These are phyloP conservation scores for Micromonas commoda DNA, from an alignment of 139 green algal genomes.

Conservation along the genomic window DNA sequence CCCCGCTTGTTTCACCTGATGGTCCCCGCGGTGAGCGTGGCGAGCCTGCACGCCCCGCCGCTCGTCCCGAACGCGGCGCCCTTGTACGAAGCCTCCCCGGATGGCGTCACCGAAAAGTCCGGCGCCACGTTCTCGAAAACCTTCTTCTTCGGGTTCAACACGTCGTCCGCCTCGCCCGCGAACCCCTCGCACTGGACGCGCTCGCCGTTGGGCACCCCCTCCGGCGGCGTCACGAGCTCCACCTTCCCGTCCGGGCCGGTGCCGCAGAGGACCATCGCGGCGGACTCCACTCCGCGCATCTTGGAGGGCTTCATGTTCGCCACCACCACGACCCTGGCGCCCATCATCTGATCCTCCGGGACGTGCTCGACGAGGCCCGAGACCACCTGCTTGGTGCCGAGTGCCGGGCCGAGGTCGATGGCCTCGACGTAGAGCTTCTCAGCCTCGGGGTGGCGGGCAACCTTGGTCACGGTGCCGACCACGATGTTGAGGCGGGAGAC, in stretches of 20 bases:
- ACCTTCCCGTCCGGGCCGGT: constrained; percentile 42
- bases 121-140: constrained; percentile 70
- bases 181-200: constrained; percentile 63
- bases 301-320: constrained; percentile 90
- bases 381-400: constrained; percentile 56
- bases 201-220: constrained; percentile 58
- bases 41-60: constrained; percentile 35
- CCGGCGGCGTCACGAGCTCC: constrained; percentile 77
- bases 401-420: constrained; percentile 87
- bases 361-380: constrained; percentile 87
- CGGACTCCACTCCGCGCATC: constrained; percentile 75
- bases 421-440: constrained; percentile 92
- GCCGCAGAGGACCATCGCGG: constrained; percentile 87
- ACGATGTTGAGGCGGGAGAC: constrained; percentile 63
- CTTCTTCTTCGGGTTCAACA: constrained; percentile 89
- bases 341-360: constrained; percentile 58
- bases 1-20: not conserved
- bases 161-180: constrained; percentile 62
- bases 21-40: constrained; percentile 1
- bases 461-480: constrained; percentile 73
- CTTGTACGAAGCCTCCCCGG: constrained; percentile 62
- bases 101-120: constrained; percentile 54
- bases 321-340: constrained; percentile 62
- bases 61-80: constrained; percentile 57
- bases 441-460: constrained; percentile 64